phyloP scores from a whole-genome alignment of 2,329 filamentous ascomycete species.

The Neonectria neomacrospora region DNA sequence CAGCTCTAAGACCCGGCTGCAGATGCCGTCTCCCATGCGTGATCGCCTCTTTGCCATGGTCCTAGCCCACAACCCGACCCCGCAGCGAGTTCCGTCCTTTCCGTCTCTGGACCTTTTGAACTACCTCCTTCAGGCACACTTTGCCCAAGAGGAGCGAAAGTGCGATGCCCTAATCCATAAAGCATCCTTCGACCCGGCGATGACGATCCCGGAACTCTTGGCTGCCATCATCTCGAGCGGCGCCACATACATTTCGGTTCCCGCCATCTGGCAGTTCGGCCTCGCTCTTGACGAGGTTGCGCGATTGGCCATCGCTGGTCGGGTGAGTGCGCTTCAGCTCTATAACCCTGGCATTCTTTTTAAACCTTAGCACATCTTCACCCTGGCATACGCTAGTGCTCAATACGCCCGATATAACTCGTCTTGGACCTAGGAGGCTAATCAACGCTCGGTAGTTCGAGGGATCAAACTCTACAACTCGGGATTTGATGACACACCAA shows the following conservation, averaged over 20 bases:
- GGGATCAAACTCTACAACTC: constrained; percentile 19
- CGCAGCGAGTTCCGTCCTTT: constrained; percentile 37
- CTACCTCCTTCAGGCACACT: constrained; percentile 35
- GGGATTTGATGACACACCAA: constrained; percentile 38
- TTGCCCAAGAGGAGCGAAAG: constrained; percentile 32
- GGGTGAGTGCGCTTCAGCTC: constrained; percentile 27
- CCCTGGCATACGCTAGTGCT: not conserved
- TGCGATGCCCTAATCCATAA: constrained; percentile 37
- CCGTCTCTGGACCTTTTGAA: constrained; percentile 40
- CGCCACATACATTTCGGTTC: constrained; percentile 33
- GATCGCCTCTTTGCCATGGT: constrained; percentile 43
- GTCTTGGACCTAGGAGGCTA: not conserved
- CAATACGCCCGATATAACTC: not conserved
- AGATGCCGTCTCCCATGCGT: constrained; percentile 31
- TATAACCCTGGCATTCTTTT: not conserved
- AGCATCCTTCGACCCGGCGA: constrained; percentile 33
- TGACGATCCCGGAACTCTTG: constrained; percentile 32
- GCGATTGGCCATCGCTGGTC: constrained; percentile 26
- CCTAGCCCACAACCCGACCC: constrained; percentile 34
- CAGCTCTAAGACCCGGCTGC: constrained; percentile 9
- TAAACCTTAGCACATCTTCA: not conserved
- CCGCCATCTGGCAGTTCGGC: constrained; percentile 41
- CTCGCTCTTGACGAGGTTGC: constrained; percentile 38
- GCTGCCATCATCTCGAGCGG: constrained; percentile 39
- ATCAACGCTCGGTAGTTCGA: constrained; percentile 27